Percentiles rank a stretch among this genome's conserved stretches.
These are phyloP conservation scores for Phellopilus nigrolimitatus DNA, from an alignment of 1,284 basidiomycete genomes.

Conservation along the genomic window DNA sequence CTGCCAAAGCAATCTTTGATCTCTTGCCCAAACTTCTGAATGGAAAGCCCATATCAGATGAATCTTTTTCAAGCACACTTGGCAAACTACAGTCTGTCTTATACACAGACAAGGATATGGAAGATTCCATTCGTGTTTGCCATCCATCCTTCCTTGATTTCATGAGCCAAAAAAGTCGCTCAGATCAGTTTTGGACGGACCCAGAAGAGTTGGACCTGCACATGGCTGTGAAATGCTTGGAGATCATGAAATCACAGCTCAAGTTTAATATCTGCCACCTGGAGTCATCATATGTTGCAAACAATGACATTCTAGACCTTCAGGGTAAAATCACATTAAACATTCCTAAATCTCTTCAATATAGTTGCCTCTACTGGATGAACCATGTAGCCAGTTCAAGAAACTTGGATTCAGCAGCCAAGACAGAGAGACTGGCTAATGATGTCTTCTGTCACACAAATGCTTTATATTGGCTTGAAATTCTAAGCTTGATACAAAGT, in stretches of 20 bases:
- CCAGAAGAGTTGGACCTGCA: background rate
- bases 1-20: background rate
- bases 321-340: background rate
- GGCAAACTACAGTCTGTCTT: slow-evolving; percentile 3
- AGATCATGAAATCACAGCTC: slow-evolving; percentile 30
- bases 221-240: slow-evolving; percentile 24
- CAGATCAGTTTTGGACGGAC: background rate
- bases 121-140: background rate
- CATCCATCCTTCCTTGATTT: slow-evolving; percentile 18
- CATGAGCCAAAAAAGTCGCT: background rate
- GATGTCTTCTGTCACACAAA: no score
- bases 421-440: background rate
- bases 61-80: background rate
- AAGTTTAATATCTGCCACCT: slow-evolving; percentile 32
- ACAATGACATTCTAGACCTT: slow-evolving; percentile 25
- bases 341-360: background rate
- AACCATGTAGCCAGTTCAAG: background rate
- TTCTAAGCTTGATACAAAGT: no score
- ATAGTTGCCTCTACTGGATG: slow-evolving; percentile 1
- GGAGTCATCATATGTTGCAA: slow-evolving; percentile 26
- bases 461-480: no score
- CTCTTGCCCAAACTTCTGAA: background rate
- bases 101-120: background rate
- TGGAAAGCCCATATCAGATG: background rate
- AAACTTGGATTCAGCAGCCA: no score